Evolutionary conservation across 106 monocot species (phyloP).

Genomic region (Chionographis japonica): DNA sequence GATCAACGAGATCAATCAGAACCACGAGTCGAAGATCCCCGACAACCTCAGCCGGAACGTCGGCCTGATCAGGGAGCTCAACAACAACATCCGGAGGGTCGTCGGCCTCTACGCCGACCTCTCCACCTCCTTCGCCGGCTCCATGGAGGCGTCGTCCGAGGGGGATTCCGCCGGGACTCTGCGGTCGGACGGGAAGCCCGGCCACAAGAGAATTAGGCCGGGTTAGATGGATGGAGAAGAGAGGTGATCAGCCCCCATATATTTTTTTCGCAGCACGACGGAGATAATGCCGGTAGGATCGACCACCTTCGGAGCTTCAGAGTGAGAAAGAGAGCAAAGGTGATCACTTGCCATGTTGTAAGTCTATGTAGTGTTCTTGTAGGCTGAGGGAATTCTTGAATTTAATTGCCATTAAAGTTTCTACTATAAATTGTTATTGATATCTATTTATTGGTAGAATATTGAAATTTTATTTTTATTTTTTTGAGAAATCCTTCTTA

Average conservation of each 20-base stretch:
- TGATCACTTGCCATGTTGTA: too few species aligned
- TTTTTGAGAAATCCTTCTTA: too few species aligned
- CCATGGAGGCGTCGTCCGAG: slow-evolving; percentile 21
- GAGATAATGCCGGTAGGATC: not conserved
- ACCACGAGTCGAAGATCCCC: slow-evolving; percentile 50
- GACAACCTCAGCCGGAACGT: slow-evolving; percentile 40
- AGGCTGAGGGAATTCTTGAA: too few species aligned
- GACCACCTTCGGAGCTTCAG: not conserved
- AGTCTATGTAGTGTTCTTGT: too few species aligned
- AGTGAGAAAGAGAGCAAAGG: too few species aligned
- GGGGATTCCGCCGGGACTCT: slow-evolving; percentile 24
- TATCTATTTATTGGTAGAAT: too few species aligned
- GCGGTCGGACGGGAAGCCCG: slow-evolving; percentile 36
- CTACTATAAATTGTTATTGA: too few species aligned
- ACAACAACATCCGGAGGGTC: slow-evolving; percentile 51
- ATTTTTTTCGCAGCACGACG: not conserved
- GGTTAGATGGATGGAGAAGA: not conserved
- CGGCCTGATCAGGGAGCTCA: slow-evolving; percentile 44
- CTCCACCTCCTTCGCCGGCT: slow-evolving; percentile 30
- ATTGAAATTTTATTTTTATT: too few species aligned
- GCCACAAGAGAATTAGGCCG: slow-evolving; percentile 36
- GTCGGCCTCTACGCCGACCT: slow-evolving; percentile 50
- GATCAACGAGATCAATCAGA: slow-evolving; percentile 62
- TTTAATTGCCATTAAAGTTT: too few species aligned
- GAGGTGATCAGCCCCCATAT: not conserved